Base-by-base conservation (phyloP, 129 eudicot species). In the Centaurea solstitialis region DNA sequence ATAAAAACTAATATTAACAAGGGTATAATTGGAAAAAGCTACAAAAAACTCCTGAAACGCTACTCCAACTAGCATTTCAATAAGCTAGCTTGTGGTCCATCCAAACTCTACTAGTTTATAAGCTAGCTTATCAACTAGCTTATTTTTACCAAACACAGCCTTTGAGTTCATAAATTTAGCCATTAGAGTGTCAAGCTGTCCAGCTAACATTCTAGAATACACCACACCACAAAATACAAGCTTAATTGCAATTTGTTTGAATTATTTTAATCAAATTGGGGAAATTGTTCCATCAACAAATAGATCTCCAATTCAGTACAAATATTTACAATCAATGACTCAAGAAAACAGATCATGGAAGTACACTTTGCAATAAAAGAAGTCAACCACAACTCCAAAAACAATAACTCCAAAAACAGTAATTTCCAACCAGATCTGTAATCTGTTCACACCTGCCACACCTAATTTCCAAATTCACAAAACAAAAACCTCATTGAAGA, bases 241-340 rank as follows among this genome's bases (percentile, higher is more conserved):
- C 7, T 59, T 20, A 76, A 39, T 65, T 65, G 73, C 28, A 7
- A 10, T 22, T 64, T 13, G 33, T 40, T 62, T 35, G 22, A 76
- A 41, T 8, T n/a, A 26, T 6, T 18, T 10, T 22, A 35, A 64
- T 24, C 24, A 43, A 65, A 43, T 77, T 66, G 43, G 47, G 41
- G 15, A 24, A 17, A 40, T 38, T 23, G 5, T 77, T 64, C 57
- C 20, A 8, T 66, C 73, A 23, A 5, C 39, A 40, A 41, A 23
- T 11, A 77, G 68, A 67, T 66, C 76, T 82, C 17, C 81, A 69
- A 4, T 74, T 23, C n/a, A 81, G 59, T 75, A 75, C 80, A 59
- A 67, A 15, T 18, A n/a, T 45, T 68, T 68, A 30, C 65, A 79
- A 57, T 79, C 62, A 75, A 57, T 57, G 65, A 57, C 22, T 20